phyloP scores from a whole-genome alignment of 495 filamentous ascomycete genomes.

The Xylaria sp. region DNA sequence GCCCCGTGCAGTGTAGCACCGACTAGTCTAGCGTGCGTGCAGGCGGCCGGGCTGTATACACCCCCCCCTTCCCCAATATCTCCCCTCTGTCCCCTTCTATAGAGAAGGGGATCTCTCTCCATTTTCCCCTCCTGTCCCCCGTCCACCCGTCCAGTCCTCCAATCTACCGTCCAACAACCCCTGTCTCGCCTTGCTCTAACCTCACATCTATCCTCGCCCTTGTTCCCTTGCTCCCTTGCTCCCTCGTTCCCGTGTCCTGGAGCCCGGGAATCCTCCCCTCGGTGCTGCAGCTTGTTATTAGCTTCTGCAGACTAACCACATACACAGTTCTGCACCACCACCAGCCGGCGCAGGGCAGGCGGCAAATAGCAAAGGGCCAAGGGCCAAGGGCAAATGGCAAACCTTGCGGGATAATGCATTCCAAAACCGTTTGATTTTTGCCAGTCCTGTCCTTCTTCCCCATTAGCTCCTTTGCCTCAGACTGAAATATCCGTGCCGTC shows the following conservation, averaged over 20 bases:
- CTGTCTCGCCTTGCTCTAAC: conserved; percentile 27
- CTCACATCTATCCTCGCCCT: conserved; percentile 12
- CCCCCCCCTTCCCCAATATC: neutral
- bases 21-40: conserved; percentile 22
- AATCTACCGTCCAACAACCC: conserved; percentile 18
- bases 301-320: conserved; percentile 7
- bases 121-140: conserved; percentile 15
- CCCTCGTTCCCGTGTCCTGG: conserved; percentile 16
- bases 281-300: conserved; percentile 27
- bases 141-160: conserved; percentile 4
- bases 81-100: neutral
- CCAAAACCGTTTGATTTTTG: conserved; percentile 38
- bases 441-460: conserved; percentile 37
- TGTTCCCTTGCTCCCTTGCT: conserved; percentile 9
- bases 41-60: conserved; percentile 15
- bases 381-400: neutral
- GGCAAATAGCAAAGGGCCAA: neutral
- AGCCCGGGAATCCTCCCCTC: conserved; percentile 17
- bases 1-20: conserved; percentile 30
- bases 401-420: conserved; percentile 32
- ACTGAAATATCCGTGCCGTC: conserved; percentile 44
- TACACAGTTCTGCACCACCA: neutral
- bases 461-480: conserved; percentile 27
- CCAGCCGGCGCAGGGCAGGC: neutral
- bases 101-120: too few relatives aligned